Evolutionary conservation across 2,329 filamentous ascomycete genomes (phyloP).

Genomic region (Verticillium dahliae): DNA sequence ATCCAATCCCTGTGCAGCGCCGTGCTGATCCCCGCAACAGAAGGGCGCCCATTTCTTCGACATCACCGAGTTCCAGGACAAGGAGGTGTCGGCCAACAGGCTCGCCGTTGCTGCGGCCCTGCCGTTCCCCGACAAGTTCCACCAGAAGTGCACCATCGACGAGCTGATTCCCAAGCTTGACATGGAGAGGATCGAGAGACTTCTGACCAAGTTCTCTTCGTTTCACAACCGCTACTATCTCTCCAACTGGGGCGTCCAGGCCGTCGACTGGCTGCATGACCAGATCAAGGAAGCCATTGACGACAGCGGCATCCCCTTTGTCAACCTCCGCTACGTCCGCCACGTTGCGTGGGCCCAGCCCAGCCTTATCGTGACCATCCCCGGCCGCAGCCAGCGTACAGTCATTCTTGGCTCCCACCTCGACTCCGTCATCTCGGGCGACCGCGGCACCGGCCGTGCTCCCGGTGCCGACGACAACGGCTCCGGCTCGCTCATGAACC

Average conservation of each 20-base stretch:
- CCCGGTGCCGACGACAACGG: conserved; percentile 75
- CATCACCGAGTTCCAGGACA: conserved; percentile 15
- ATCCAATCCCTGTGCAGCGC: neutral
- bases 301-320: conserved; percentile 53
- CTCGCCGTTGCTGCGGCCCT: conserved; percentile 7
- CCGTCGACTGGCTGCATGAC: conserved; percentile 65
- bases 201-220: conserved; percentile 48
- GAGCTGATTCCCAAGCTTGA: conserved; percentile 7
- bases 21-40: conserved; percentile 1
- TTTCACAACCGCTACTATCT: conserved; percentile 66
- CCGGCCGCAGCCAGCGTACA: conserved; percentile 61
- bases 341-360: conserved; percentile 67
- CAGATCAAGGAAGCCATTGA: conserved; percentile 58
- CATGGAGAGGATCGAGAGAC: conserved; percentile 5
- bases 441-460: conserved; percentile 63
- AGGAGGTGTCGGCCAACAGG: conserved; percentile 2
- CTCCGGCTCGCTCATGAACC: conserved; percentile 70
- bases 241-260: conserved; percentile 59
- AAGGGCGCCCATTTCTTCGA: conserved; percentile 17
- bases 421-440: conserved; percentile 72
- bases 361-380: conserved; percentile 75
- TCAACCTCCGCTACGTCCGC: conserved; percentile 56
- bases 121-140: conserved; percentile 12
- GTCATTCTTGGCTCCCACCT: conserved; percentile 74
- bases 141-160: conserved; percentile 13